phyloP scores from a whole-genome alignment of 768 basidiomycete genomes.

The Rhizopogon sp. region DNA sequence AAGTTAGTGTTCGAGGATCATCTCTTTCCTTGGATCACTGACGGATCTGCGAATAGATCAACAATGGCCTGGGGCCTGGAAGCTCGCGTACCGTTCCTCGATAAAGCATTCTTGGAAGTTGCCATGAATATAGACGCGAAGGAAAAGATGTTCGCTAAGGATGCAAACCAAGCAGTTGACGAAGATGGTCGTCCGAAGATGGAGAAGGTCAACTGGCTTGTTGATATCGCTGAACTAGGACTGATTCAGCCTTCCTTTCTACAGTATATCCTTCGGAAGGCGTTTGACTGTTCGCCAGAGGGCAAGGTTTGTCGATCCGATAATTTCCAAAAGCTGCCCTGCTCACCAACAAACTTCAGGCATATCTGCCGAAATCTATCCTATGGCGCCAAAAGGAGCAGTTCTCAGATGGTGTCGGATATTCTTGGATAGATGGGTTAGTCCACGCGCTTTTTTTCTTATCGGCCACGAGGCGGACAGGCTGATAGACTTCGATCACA shows the following conservation, averaged over 20 bases:
- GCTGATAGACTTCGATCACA: slow-evolving; percentile 22
- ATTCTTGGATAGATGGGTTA: slow-evolving; percentile 97
- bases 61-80: slow-evolving; percentile 99
- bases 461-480: neutral
- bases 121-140: slow-evolving; percentile 87
- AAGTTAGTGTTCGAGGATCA: slow-evolving; percentile 51
- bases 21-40: neutral
- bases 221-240: neutral
- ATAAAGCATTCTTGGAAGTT: slow-evolving; percentile 92
- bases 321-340: neutral
- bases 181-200: slow-evolving; percentile 85
- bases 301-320: slow-evolving; percentile 49
- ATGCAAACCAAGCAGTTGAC: slow-evolving; percentile 66
- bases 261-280: slow-evolving; percentile 92
- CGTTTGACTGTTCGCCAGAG: slow-evolving; percentile 83
- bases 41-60: slow-evolving; percentile 46
- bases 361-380: slow-evolving; percentile 91
- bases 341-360: slow-evolving; percentile 34
- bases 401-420: slow-evolving; percentile 98
- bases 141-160: slow-evolving; percentile 87
- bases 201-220: slow-evolving; percentile 73
- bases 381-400: slow-evolving; percentile 99
- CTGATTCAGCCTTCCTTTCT: slow-evolving; percentile 5
- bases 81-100: slow-evolving; percentile 97
- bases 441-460: slow-evolving; percentile 10